These are phyloP conservation scores for Marasmius oreades DNA, from an alignment of 1,284 basidiomycete genomes.

Conservation along the genomic window DNA sequence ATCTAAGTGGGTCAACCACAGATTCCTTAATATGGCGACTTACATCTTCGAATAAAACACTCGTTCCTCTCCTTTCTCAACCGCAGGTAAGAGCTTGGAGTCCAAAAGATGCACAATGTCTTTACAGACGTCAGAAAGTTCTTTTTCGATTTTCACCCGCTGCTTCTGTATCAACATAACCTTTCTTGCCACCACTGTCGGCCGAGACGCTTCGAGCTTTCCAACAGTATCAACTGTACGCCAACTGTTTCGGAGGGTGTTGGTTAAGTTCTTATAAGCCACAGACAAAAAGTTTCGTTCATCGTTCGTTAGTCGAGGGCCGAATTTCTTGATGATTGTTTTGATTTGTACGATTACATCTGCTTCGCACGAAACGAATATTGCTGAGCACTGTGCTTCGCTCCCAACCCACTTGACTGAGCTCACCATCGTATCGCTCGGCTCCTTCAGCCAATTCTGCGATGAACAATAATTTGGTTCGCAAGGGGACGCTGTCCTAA, in stretches of 20 bases:
- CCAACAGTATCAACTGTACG: slow-evolving; percentile 54
- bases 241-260: slow-evolving; percentile 59
- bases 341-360: slow-evolving; percentile 61
- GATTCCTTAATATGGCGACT: no score
- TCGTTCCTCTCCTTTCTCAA: slow-evolving; percentile 55
- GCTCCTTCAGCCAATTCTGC: slow-evolving; percentile 68
- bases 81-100: slow-evolving; percentile 49
- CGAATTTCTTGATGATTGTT: slow-evolving; percentile 44
- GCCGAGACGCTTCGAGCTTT: slow-evolving; percentile 38
- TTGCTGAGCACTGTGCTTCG: neutral
- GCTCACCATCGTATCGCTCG: slow-evolving; percentile 60
- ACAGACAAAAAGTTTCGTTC: slow-evolving; percentile 69
- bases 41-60: slow-evolving; percentile 73
- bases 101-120: slow-evolving; percentile 57
- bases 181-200: slow-evolving; percentile 31
- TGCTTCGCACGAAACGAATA: slow-evolving; percentile 21
- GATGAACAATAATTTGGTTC: slow-evolving; percentile 38
- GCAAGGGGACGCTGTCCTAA: slow-evolving; percentile 4
- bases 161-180: slow-evolving; percentile 47
- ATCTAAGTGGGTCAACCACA: no score
- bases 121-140: slow-evolving; percentile 53
- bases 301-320: slow-evolving; percentile 51
- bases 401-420: neutral
- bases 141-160: slow-evolving; percentile 51
- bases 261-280: slow-evolving; percentile 68